A percentile compares a stretch with the other conserved stretches of the same genome.
Conservation (phyloP, 139 green algal genomes). For the Dunaliella sp. region DNA sequence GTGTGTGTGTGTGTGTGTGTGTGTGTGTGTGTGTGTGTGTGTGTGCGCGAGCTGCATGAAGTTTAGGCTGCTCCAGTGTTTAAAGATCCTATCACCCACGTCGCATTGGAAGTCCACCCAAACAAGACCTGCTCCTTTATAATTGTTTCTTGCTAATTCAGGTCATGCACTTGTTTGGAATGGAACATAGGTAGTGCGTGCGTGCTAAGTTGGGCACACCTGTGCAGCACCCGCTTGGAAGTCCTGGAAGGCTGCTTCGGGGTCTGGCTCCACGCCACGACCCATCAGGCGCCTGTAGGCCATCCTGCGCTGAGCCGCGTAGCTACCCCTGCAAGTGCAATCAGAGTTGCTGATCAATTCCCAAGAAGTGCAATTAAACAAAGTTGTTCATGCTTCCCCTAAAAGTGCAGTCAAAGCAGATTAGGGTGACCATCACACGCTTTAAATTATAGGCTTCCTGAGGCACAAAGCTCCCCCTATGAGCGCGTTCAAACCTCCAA, state of each 20-base stretch:
- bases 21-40: background rate
- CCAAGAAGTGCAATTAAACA: no score
- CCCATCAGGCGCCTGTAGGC: slow-evolving; percentile 61
- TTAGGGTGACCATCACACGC: no score
- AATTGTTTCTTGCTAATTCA: no score
- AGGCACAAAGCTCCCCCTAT: no score
- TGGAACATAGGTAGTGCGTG: no score
- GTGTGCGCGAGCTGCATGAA: background rate
- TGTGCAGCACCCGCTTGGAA: slow-evolving; percentile 53
- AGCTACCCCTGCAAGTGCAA: slow-evolving; percentile 24
- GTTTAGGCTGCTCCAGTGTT: background rate
- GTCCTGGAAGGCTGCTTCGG: slow-evolving; percentile 45
- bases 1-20: no score
- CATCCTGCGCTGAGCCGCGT: slow-evolving; percentile 45
- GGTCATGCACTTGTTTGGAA: background rate
- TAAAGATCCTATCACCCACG: background rate
- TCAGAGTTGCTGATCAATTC: background rate
- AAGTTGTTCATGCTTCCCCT: no score
- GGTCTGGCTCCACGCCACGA: slow-evolving; percentile 49
- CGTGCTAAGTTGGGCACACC: no score
- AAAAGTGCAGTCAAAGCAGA: no score
- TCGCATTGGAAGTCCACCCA: background rate
- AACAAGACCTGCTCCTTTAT: no score
- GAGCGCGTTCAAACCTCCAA: no score
- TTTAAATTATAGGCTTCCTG: background rate